Conservation (phyloP, 2,329 filamentous ascomycete genomes). For the Fusarium fracticaudum region DNA sequence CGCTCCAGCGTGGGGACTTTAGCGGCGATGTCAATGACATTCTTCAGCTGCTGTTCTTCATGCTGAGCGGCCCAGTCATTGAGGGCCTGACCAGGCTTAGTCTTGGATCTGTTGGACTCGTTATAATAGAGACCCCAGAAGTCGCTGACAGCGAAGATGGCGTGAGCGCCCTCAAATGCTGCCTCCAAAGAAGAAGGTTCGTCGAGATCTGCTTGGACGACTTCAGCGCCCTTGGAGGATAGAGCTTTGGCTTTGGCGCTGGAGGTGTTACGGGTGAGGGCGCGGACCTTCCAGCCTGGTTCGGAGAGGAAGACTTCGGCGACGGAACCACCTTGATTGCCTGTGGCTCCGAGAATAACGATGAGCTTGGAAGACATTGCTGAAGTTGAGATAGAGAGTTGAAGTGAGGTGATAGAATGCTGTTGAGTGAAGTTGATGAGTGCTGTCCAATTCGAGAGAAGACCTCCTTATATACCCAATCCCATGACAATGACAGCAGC, state of each 20-base stretch:
- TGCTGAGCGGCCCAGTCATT: constrained; percentile 36
- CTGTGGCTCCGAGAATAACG: constrained; percentile 28
- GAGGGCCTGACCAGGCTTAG: constrained; percentile 21
- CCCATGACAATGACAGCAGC: background rate
- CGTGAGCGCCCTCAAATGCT: constrained; percentile 2
- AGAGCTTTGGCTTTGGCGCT: constrained; percentile 18
- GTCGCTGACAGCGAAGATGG: constrained; percentile 45
- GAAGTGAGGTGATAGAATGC: background rate
- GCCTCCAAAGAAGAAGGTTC: background rate
- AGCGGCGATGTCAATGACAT: constrained; percentile 49
- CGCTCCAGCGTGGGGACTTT: constrained; percentile 46
- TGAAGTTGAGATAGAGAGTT: background rate
- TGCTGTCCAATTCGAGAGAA: background rate
- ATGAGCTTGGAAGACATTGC: constrained; percentile 28
- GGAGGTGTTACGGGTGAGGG: constrained; percentile 19
- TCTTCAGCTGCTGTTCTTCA: constrained; percentile 50
- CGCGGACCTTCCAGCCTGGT: constrained; percentile 18
- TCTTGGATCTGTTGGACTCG: constrained; percentile 11
- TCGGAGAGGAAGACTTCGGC: constrained; percentile 7
- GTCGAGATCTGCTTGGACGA: constrained; percentile 12
- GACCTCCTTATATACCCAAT: background rate
- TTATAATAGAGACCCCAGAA: constrained; percentile 36
- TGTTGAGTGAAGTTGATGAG: background rate
- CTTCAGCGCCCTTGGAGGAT: constrained; percentile 3
- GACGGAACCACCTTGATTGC: constrained; percentile 33